These are phyloP conservation scores for Colletotrichum euphorbiae DNA, from an alignment of 2,329 filamentous ascomycete genomes.

Conservation along the genomic window DNA sequence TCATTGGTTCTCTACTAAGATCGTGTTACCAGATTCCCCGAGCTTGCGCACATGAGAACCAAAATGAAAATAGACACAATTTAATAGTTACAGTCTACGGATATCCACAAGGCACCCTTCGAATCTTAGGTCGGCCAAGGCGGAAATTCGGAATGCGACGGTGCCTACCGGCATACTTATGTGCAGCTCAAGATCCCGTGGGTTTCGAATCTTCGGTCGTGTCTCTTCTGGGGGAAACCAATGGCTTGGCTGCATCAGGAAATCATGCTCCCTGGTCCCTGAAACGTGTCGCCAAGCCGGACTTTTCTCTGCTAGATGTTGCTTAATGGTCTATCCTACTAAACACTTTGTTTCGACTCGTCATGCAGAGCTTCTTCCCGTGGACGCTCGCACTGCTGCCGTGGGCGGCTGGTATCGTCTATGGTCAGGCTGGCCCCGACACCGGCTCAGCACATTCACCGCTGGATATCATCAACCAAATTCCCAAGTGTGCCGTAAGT, in stretches of 20 bases:
- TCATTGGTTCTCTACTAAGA: constrained; percentile 18
- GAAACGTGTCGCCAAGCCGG: constrained; percentile 2
- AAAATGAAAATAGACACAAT: constrained; percentile 10
- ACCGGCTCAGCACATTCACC: constrained; percentile 1
- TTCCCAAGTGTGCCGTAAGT: constrained; percentile 27
- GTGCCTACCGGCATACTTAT: constrained; percentile 16
- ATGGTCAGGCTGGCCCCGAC: not conserved
- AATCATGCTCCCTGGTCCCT: constrained; percentile 24
- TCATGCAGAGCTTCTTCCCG: constrained; percentile 21
- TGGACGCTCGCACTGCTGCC: constrained; percentile 26
- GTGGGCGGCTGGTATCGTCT: constrained; percentile 14
- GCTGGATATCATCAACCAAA: constrained; percentile 11
- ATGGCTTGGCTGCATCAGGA: constrained; percentile 7
- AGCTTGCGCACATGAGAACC: constrained; percentile 3
- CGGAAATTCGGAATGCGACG: not conserved
- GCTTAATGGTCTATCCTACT: not conserved
- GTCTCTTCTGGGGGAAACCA: constrained; percentile 1
- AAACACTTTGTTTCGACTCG: constrained; percentile 5
- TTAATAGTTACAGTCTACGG: constrained; percentile 5
- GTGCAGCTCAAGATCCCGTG: not conserved
- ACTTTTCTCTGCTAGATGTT: not conserved
- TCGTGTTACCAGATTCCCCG: not conserved
- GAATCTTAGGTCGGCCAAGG: constrained; percentile 1
- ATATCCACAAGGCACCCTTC: constrained; percentile 17
- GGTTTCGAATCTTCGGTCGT: not conserved